Evolutionary conservation across 805 yeast genomes (phyloP).

Genomic region (Candida maesae): DNA sequence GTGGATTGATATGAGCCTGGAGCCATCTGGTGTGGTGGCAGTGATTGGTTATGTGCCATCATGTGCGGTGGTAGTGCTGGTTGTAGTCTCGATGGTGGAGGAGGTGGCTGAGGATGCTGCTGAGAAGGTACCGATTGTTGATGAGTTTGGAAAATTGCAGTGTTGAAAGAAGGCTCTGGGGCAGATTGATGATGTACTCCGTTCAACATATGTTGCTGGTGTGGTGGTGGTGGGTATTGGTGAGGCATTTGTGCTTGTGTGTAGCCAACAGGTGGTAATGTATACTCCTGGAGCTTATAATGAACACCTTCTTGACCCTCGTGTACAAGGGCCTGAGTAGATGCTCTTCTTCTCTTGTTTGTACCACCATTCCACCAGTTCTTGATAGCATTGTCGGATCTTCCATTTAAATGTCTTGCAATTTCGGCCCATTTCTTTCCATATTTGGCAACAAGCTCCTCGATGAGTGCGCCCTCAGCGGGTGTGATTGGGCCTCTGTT

Average conservation of each 20-base stretch:
- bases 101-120: conserved; percentile 11
- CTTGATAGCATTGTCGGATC: conserved; percentile 87
- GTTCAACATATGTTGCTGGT: too few species aligned
- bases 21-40: conserved; percentile 8
- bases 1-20: conserved; percentile 6
- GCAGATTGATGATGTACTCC: too few species aligned
- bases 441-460: conserved; percentile 68
- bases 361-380: conserved; percentile 98
- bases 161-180: conserved; percentile 18
- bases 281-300: conserved; percentile 3
- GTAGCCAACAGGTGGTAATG: conserved; percentile 2
- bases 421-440: conserved; percentile 96
- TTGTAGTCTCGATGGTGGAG: conserved; percentile 1
- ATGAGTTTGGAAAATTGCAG: conserved; percentile 18
- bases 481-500: conserved; percentile 79
- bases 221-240: conserved; percentile 9
- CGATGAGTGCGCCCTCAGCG: conserved; percentile 81
- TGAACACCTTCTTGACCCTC: conserved; percentile 7
- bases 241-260: conserved; percentile 3
- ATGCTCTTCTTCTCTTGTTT: conserved; percentile 65
- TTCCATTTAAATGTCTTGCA: conserved; percentile 79
- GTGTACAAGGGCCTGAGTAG: conserved; percentile 26
- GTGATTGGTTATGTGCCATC: conserved; percentile 3
- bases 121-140: too few species aligned
- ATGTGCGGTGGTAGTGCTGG: conserved; percentile 5